These are phyloP conservation scores for Aspergillus sp. DNA, from an alignment of 2,329 filamentous ascomycete genomes.

Conservation along the genomic window DNA sequence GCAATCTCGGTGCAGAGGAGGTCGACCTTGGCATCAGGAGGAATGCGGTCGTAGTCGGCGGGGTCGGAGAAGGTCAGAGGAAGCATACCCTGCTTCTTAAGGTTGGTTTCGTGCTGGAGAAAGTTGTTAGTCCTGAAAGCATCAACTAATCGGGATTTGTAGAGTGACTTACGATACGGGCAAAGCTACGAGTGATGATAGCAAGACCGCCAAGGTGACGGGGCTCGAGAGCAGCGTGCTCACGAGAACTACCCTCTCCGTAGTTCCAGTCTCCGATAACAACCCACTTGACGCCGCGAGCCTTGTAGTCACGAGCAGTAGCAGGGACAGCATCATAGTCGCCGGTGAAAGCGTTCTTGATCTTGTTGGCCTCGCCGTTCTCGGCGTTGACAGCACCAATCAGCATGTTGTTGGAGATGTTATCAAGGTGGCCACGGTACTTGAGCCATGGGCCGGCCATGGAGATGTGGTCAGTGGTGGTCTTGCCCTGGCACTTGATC, in stretches of 20 bases:
- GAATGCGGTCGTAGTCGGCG: slow-evolving; percentile 96
- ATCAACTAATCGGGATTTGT: background rate
- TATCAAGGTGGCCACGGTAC: slow-evolving; percentile 98
- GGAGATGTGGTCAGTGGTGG: slow-evolving; percentile 94
- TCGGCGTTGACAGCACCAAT: slow-evolving; percentile 95
- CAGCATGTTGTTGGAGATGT: slow-evolving; percentile 99
- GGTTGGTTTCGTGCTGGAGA: slow-evolving; percentile 86
- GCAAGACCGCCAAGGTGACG: slow-evolving; percentile 95
- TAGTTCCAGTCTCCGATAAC: slow-evolving; percentile 99
- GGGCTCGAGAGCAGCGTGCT: slow-evolving; percentile 97
- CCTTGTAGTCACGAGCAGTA: slow-evolving; percentile 97
- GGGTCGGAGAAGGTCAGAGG: slow-evolving; percentile 93
- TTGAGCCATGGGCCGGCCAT: slow-evolving; percentile 98
- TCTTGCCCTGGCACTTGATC: slow-evolving; percentile 96
- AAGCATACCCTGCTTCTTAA: slow-evolving; percentile 99
- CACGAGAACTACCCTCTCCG: slow-evolving; percentile 94
- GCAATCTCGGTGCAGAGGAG: slow-evolving; percentile 84
- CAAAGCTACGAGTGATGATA: slow-evolving; percentile 93
- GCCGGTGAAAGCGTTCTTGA: slow-evolving; percentile 84
- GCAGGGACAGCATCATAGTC: slow-evolving; percentile 86
- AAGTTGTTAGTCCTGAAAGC: slow-evolving; percentile 15
- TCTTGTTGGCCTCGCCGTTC: slow-evolving; percentile 96
- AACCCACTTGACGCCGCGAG: slow-evolving; percentile 93
- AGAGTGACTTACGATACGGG: slow-evolving; percentile 70
- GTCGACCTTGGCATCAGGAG: slow-evolving; percentile 88